These are phyloP conservation scores for Madurella fahalii DNA, from an alignment of 2,329 filamentous ascomycete genomes.

Conservation along the genomic window DNA sequence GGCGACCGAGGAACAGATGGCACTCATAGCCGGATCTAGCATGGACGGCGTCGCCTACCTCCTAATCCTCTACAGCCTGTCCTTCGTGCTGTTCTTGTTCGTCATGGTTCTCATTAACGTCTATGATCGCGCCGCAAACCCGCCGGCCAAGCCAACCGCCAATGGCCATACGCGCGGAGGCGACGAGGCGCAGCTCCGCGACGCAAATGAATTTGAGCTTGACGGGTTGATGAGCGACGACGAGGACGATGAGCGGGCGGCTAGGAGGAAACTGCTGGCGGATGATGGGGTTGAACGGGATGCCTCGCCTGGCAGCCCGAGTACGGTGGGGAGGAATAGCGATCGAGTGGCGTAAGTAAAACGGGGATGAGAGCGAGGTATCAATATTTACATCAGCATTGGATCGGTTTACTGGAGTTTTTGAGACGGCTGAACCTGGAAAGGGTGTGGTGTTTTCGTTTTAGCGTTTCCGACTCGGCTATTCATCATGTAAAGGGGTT, in stretches of 20 bases:
- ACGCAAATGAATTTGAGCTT: slow-evolving; percentile 91
- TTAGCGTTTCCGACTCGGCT: neutral
- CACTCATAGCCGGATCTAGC: slow-evolving; percentile 64
- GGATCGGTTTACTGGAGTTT: slow-evolving; percentile 15
- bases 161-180: slow-evolving; percentile 34
- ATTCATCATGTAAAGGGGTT: too few species aligned
- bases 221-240: slow-evolving; percentile 87
- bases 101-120: slow-evolving; percentile 80
- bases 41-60: slow-evolving; percentile 91
- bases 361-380: neutral
- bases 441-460: neutral
- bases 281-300: slow-evolving; percentile 33
- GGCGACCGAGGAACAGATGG: slow-evolving; percentile 95
- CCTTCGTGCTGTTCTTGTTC: slow-evolving; percentile 88
- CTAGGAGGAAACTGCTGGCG: slow-evolving; percentile 36
- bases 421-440: neutral
- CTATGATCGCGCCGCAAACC: slow-evolving; percentile 62
- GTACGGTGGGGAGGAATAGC: slow-evolving; percentile 38
- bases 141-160: slow-evolving; percentile 30
- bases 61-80: slow-evolving; percentile 83
- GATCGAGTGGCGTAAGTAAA: slow-evolving; percentile 10
- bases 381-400: neutral
- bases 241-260: slow-evolving; percentile 55
- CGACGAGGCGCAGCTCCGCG: slow-evolving; percentile 59
- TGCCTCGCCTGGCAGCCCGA: slow-evolving; percentile 42